phyloP scores from a whole-genome alignment of 495 filamentous ascomycete species.

The Penicillium angulare region DNA sequence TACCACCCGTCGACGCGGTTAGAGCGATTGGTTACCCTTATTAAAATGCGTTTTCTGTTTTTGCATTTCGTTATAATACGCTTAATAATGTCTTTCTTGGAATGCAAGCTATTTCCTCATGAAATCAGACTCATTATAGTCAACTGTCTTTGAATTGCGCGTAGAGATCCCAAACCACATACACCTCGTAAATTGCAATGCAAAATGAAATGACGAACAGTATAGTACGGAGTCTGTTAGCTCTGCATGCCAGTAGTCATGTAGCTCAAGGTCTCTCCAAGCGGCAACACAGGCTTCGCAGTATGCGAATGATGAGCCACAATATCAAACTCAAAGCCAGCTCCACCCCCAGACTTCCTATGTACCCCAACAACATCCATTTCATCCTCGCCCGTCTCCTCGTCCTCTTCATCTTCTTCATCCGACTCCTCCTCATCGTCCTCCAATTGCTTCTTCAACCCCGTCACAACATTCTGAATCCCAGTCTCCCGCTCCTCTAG shows the following conservation, averaged over 20 bases:
- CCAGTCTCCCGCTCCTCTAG: conserved; percentile 65
- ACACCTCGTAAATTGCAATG: no score
- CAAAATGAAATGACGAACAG: no score
- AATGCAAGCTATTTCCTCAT: conserved; percentile 7
- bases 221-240: no score
- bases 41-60: background rate
- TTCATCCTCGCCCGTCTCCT: conserved; percentile 55
- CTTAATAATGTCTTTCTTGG: conserved; percentile 16
- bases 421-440: conserved; percentile 55
- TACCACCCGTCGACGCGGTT: conserved; percentile 52
- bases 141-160: no score
- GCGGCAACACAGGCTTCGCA: conserved; percentile 36
- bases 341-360: conserved; percentile 36
- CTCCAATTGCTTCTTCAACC: conserved; percentile 55
- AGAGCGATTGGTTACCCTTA: conserved; percentile 5
- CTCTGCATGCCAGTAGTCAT: conserved; percentile 55
- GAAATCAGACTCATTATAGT: background rate
- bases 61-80: conserved; percentile 7
- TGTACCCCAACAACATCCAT: conserved; percentile 44
- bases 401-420: conserved; percentile 46
- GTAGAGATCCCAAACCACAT: background rate
- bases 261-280: conserved; percentile 55
- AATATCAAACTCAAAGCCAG: conserved; percentile 46
- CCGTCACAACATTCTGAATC: conserved; percentile 69
- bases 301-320: conserved; percentile 29